Conservation (phyloP, 1,284 basidiomycete genomes). For the Sporisorium sorghi region DNA sequence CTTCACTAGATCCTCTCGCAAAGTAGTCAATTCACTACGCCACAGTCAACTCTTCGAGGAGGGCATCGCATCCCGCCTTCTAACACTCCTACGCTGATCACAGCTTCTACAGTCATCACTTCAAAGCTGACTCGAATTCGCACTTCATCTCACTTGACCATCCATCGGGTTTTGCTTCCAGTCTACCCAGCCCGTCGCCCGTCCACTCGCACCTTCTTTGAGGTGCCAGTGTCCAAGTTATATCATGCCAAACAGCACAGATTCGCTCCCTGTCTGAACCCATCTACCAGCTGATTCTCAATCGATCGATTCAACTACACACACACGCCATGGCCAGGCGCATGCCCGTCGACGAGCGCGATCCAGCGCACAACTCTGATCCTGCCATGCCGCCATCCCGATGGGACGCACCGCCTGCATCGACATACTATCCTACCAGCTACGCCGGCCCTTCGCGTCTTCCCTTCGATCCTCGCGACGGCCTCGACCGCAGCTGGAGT, state of each 20-base stretch:
- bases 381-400: neutral
- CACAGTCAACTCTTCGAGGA: too few species aligned
- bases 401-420: constrained; percentile 11
- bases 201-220: neutral
- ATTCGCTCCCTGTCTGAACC: neutral
- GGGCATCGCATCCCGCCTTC: too few species aligned
- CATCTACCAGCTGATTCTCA: neutral
- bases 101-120: too few species aligned
- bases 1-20: too few species aligned
- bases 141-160: too few species aligned
- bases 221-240: neutral
- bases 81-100: too few species aligned
- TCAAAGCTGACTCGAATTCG: too few species aligned
- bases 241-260: neutral
- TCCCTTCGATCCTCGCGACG: constrained; percentile 16
- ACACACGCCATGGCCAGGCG: constrained; percentile 15
- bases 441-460: constrained; percentile 31
- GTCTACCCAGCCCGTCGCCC: neutral
- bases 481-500: constrained; percentile 15
- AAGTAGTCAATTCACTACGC: too few species aligned
- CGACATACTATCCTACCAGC: constrained; percentile 4
- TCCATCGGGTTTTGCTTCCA: too few species aligned
- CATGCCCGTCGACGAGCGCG: constrained; percentile 8
- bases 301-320: neutral
- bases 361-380: constrained; percentile 6